Evolutionary conservation across 495 filamentous ascomycete genomes (phyloP), one percentile per base, ranked within the genome.

Genomic region (Aspergillus biplanus): DNA sequence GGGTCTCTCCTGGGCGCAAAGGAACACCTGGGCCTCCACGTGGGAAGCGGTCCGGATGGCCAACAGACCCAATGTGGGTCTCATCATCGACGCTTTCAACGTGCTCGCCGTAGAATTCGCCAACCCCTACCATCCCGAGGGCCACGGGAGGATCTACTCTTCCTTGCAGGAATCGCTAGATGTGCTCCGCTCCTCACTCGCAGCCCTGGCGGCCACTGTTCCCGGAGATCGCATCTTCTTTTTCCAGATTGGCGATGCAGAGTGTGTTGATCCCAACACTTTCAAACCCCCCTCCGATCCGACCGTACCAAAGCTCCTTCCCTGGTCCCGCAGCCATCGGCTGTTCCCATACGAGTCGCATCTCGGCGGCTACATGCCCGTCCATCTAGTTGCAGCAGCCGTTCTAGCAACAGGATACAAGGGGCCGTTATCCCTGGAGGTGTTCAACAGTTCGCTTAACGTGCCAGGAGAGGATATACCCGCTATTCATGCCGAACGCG

Each of bases 1-100:
- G 46, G 72, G 71, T 0, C 55, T 76, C 79, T 89, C 86, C 60
- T 91, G 89, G 89, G 84, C 86, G 5, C 82, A 83, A 5, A 78
- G 80, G 16, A 86, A 87, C 37, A 82, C 73, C 12, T 91, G 87
- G 88, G 73, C 73, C 12, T 74, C 84, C 15, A 85, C 86, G 7
- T 90, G 85, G 83, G 76, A 83, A 31, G 86, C 84, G 13, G 82
- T 88, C 31, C 67, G 81, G 39, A 76, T 78, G 42, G 87, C 83
- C 1, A 75, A 86, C 66, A 70, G 85, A 3, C 70, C 71, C 0
- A 91, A 91, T 67, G 74, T 90, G 11, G 87, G 89, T 1, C 69
- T 90, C 33, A 87, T 88, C 63, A 75, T 91, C 9, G 89, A 92
- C 71, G 89, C 88, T 0, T 90, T 91, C 70, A 87, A 91, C 66